These are phyloP conservation scores for Diplosphaera chodatii DNA, from an alignment of 139 green algal genomes.

Conservation along the genomic window DNA sequence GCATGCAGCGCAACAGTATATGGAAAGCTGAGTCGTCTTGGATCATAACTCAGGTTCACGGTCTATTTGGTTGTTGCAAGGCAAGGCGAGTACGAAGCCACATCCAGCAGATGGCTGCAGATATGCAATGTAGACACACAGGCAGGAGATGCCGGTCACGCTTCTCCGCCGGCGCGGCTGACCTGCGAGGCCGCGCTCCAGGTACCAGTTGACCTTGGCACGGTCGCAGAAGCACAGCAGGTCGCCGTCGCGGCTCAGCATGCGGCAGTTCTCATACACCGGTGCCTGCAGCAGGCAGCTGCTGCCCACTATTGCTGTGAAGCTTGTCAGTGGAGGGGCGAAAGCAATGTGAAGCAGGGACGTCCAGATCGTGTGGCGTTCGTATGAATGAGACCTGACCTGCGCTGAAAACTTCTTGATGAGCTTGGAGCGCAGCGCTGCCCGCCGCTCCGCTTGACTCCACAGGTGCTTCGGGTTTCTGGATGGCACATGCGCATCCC, in stretches of 20 bases:
- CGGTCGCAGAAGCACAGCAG: conserved; percentile 65
- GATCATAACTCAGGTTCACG: too few species aligned
- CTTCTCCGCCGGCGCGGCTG: background rate
- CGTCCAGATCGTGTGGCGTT: too few species aligned
- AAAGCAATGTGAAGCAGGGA: too few species aligned
- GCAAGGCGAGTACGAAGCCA: too few species aligned
- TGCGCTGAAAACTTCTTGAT: background rate
- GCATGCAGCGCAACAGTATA: background rate
- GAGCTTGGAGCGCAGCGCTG: background rate
- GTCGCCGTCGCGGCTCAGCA: conserved; percentile 56
- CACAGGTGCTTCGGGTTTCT: conserved; percentile 5
- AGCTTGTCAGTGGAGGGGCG: background rate
- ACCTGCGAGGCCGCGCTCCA: conserved; percentile 42
- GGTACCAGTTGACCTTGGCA: conserved; percentile 55
- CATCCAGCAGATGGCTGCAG: too few species aligned
- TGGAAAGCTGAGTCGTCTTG: too few species aligned
- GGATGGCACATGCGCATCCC: background rate
- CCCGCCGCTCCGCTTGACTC: background rate
- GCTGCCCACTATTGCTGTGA: background rate
- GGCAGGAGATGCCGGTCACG: too few species aligned
- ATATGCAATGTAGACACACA: too few species aligned
- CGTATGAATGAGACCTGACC: background rate
- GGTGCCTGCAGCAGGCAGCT: conserved; percentile 14
- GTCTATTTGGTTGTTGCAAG: too few species aligned
- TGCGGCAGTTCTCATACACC: conserved; percentile 78